Percentiles rank a stretch among this genome's conserved stretches.
Evolutionary conservation across 2,329 filamentous ascomycete genomes (phyloP).

Genomic region (Cladosporium sphaerospermum): DNA sequence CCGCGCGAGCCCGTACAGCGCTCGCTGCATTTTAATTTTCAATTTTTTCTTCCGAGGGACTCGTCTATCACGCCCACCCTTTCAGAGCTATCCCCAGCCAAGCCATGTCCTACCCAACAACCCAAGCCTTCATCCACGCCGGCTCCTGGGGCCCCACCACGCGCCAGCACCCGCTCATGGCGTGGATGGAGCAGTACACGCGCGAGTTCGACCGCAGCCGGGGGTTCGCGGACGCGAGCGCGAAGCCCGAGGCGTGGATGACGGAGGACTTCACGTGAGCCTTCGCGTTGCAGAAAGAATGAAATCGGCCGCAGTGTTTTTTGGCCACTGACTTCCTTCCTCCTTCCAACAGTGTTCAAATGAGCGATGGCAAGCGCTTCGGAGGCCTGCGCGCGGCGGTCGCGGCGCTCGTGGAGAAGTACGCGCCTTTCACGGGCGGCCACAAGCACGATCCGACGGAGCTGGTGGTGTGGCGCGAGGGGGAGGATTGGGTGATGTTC

Average conservation of each 20-base stretch:
- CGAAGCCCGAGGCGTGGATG: constrained; percentile 11
- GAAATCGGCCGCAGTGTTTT: no score
- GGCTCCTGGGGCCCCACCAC: constrained; percentile 19
- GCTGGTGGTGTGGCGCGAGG: constrained; percentile 18
- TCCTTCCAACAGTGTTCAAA: constrained; percentile 8
- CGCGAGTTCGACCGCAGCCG: constrained; percentile 16
- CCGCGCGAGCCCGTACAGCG: no score
- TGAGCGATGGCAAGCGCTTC: constrained; percentile 19
- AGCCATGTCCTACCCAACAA: constrained; percentile 21
- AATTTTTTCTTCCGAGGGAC: no score
- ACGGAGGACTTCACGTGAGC: background rate
- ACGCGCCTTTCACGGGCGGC: constrained; percentile 19
- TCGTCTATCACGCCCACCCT: no score
- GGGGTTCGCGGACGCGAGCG: constrained; percentile 4
- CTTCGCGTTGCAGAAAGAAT: no score
- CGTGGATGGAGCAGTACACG: constrained; percentile 25
- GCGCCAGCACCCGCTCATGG: constrained; percentile 22
- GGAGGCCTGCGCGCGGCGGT: constrained; percentile 19
- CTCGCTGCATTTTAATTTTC: no score
- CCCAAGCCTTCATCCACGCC: constrained; percentile 18
- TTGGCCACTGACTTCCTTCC: no score
- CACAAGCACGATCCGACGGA: constrained; percentile 20
- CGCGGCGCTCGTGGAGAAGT: constrained; percentile 17
- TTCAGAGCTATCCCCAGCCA: no score
- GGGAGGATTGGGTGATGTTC: constrained; percentile 22